phyloP scores from a whole-genome alignment of 2,329 filamentous ascomycete species.

The Colletotrichum truncatum region DNA sequence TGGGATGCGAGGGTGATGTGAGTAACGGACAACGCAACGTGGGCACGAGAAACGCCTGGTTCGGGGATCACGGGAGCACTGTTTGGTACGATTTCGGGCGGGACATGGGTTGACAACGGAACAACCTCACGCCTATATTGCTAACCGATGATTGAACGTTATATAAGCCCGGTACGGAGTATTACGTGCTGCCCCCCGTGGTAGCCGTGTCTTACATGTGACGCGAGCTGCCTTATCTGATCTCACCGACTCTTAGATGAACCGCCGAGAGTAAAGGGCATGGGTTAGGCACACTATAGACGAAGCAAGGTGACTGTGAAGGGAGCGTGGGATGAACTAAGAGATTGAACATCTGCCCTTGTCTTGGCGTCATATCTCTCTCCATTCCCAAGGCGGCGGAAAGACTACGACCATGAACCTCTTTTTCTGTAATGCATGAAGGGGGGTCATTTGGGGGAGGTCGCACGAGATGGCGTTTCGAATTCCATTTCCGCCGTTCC shows the following conservation, averaged over 20 bases:
- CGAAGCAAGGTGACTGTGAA: constrained; percentile 5
- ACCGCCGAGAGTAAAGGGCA: neutral
- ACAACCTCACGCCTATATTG: no score
- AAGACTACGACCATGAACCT: no score
- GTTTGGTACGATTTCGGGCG: neutral
- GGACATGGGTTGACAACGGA: neutral
- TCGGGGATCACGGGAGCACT: neutral
- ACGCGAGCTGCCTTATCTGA: neutral
- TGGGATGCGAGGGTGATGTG: neutral
- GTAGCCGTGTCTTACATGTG: neutral
- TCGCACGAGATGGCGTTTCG: neutral
- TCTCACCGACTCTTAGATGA: neutral
- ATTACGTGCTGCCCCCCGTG: neutral
- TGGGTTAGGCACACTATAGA: neutral
- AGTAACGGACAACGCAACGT: neutral
- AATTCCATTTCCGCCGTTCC: neutral
- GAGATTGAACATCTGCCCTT: constrained; percentile 10
- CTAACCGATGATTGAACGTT: neutral
- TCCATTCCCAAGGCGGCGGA: neutral
- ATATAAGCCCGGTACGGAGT: neutral
- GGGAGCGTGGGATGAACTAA: neutral
- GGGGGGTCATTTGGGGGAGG: neutral
- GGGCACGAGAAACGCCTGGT: neutral
- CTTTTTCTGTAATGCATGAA: neutral
- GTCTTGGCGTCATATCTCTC: constrained; percentile 17